Evolutionary conservation across 768 basidiomycete genomes (phyloP).

Genomic region (Boletus reticulatus): DNA sequence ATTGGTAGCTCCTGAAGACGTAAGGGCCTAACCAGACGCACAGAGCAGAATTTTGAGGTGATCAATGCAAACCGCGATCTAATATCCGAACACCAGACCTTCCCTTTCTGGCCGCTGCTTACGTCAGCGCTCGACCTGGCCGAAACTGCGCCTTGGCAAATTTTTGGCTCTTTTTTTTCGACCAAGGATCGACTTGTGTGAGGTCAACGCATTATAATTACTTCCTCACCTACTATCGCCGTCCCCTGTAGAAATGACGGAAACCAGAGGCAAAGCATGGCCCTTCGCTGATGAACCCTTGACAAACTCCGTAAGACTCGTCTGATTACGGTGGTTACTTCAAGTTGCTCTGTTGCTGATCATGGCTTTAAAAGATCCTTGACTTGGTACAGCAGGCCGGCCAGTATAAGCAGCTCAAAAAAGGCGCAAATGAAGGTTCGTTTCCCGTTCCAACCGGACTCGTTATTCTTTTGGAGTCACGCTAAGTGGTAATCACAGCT

Average conservation of each 20-base stretch:
- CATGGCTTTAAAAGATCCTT: slow-evolving; percentile 61
- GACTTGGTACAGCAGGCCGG: slow-evolving; percentile 93
- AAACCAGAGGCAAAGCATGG: slow-evolving; percentile 79
- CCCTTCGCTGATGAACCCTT: slow-evolving; percentile 82
- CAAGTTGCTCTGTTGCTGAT: background rate
- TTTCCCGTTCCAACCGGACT: background rate
- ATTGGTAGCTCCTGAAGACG: too few relatives aligned
- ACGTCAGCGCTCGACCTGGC: slow-evolving; percentile 7
- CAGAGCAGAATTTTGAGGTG: too few relatives aligned
- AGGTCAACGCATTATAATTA: slow-evolving; percentile 50
- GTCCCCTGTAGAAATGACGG: slow-evolving; percentile 48
- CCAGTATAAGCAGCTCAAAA: slow-evolving; percentile 98
- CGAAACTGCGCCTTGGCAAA: background rate
- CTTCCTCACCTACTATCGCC: background rate
- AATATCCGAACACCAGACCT: too few relatives aligned
- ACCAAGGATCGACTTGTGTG: slow-evolving; percentile 90
- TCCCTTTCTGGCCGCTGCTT: slow-evolving; percentile 3
- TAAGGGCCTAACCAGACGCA: too few relatives aligned
- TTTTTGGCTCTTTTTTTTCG: slow-evolving; percentile 27
- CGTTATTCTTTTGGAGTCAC: background rate
- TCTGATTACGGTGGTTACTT: background rate
- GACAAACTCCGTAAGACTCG: slow-evolving; percentile 76
- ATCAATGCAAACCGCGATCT: too few relatives aligned
- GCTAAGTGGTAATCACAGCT: slow-evolving; percentile 47
- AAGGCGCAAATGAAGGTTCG: slow-evolving; percentile 96